Evolutionary conservation across 352 stramenopile species (phyloP).

Genomic region (Phytophthora tentaculata): DNA sequence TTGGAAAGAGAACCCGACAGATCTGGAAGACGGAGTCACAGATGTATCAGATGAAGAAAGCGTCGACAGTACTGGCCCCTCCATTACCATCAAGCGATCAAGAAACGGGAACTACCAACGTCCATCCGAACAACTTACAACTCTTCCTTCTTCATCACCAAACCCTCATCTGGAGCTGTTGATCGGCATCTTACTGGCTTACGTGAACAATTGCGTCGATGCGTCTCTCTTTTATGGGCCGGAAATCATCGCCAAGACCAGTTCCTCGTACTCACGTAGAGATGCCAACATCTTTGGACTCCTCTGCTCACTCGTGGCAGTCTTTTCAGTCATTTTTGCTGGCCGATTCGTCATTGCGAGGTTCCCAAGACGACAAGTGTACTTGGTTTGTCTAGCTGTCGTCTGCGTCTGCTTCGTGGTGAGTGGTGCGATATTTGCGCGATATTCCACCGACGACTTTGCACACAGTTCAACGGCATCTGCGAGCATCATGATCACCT

Average conservation of each 20-base stretch:
- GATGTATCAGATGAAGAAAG: slow-evolving; percentile 40
- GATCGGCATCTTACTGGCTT: slow-evolving; percentile 81
- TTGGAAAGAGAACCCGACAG: slow-evolving; percentile 66
- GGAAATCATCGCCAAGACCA: slow-evolving; percentile 80
- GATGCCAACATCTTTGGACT: slow-evolving; percentile 85
- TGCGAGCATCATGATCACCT: slow-evolving; percentile 64
- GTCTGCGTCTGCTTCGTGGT: slow-evolving; percentile 74
- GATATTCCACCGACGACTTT: slow-evolving; percentile 73
- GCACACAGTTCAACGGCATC: slow-evolving; percentile 49
- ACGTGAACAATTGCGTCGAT: slow-evolving; percentile 90
- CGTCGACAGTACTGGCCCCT: slow-evolving; percentile 23
- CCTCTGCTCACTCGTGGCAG: slow-evolving; percentile 70
- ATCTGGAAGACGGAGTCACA: slow-evolving; percentile 54
- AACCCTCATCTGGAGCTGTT: slow-evolving; percentile 65
- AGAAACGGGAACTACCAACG: slow-evolving; percentile 31
- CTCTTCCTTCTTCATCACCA: slow-evolving; percentile 15
- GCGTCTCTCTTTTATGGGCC: slow-evolving; percentile 89
- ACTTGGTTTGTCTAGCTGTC: slow-evolving; percentile 72
- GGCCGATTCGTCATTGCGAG: slow-evolving; percentile 71
- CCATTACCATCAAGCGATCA: slow-evolving; percentile 21
- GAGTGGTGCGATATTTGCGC: slow-evolving; percentile 71
- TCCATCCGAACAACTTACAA: slow-evolving; percentile 17
- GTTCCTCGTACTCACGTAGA: slow-evolving; percentile 54
- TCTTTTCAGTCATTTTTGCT: slow-evolving; percentile 72
- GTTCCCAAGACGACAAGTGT: slow-evolving; percentile 71